Conservation (phyloP, 2,329 filamentous ascomycete genomes). For the Penicillium sp. region DNA sequence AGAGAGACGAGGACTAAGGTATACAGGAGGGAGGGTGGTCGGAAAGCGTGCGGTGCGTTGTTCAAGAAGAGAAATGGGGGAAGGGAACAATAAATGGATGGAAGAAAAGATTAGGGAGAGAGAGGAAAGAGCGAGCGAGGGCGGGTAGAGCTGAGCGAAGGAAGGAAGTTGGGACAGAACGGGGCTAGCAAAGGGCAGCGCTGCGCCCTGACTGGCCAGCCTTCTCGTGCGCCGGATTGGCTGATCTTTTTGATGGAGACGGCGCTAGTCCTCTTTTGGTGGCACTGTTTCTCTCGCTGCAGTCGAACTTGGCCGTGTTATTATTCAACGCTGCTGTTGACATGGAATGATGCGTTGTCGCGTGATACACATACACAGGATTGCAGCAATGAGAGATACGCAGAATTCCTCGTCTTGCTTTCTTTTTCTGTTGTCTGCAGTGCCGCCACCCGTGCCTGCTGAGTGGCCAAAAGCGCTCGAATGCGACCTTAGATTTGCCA, state of each 20-base stretch:
- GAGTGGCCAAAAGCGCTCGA: neutral
- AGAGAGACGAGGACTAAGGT: neutral
- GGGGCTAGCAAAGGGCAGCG: neutral
- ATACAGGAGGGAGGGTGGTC: neutral
- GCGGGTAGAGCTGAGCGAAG: neutral
- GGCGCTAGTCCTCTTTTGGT: neutral
- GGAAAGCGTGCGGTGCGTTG: neutral
- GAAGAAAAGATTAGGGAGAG: constrained; percentile 2
- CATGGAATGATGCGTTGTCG: neutral
- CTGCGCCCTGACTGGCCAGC: constrained; percentile 7
- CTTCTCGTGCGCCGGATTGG: neutral
- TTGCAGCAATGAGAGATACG: neutral
- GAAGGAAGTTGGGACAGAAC: neutral
- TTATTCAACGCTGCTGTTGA: neutral
- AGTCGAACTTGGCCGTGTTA: too few relatives aligned
- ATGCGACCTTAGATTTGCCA: constrained; percentile 3
- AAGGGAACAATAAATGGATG: neutral
- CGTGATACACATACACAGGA: neutral
- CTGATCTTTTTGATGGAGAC: constrained; percentile 1
- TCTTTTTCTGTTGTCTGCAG: too few relatives aligned
- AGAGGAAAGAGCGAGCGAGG: constrained; percentile 14
- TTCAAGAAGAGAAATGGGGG: constrained; percentile 8
- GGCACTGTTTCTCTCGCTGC: neutral
- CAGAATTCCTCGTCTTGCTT: neutral
- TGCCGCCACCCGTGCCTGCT: constrained; percentile 4